Conservation (phyloP, 2,329 filamentous ascomycete genomes). For the Canariomyces notabilis region DNA sequence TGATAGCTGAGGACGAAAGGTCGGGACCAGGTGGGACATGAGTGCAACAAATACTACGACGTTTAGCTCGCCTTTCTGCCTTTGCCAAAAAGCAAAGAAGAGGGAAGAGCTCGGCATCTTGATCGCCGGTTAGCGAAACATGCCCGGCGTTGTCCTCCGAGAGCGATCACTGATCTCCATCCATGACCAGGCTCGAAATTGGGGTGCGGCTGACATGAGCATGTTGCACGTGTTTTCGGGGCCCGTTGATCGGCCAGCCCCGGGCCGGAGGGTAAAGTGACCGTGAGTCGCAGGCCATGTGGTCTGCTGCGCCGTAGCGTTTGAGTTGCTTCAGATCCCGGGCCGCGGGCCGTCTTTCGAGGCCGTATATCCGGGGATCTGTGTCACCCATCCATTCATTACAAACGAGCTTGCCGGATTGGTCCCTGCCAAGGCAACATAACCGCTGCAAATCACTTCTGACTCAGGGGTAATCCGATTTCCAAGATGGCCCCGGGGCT, state of each 20-base stretch:
- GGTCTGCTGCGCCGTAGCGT: neutral
- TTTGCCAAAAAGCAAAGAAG: neutral
- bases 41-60: neutral
- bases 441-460: too few relatives aligned
- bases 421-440: too few relatives aligned
- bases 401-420: too few relatives aligned
- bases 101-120: neutral
- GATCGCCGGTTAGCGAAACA: neutral
- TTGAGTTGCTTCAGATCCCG: neutral
- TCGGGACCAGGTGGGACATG: neutral
- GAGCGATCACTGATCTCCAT: neutral
- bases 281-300: neutral
- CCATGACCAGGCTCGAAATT: too few relatives aligned
- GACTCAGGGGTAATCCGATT: too few relatives aligned
- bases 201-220: neutral
- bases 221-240: neutral
- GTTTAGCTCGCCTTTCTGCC: neutral
- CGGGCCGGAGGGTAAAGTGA: neutral
- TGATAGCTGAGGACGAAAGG: neutral
- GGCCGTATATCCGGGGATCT: too few relatives aligned
- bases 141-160: neutral
- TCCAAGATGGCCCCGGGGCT: too few relatives aligned
- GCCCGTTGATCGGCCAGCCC: neutral
- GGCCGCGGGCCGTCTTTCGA: neutral
- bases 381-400: too few relatives aligned